Evolutionary conservation across 2,329 filamentous ascomycete genomes (phyloP), one percentile per base, ranked within the genome.

Genomic region (Cryphonectria japonica): DNA sequence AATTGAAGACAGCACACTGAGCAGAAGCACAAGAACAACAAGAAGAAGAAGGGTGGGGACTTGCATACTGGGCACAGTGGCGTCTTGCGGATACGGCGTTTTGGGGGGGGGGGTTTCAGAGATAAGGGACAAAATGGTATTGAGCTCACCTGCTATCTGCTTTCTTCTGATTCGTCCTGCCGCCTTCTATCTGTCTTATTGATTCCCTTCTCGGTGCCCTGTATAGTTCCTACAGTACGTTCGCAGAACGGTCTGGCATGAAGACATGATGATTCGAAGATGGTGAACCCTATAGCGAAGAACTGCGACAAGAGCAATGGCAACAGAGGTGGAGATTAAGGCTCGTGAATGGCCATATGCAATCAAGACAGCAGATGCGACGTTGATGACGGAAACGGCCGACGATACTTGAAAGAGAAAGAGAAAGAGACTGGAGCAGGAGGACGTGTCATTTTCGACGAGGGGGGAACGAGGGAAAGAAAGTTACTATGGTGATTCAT

Each of bases 41-140:
- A n/a, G 29, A 39, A 37, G 61, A 37, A 7, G 34, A 39, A 63
- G 57, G 46, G 37, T 26, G 54, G 67, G 46, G 57, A 26, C n/a
- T 46, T 69, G 67, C 70, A 71, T 71, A 43, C 41, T 52, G 61
- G 43, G 11, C 29, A 32, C 26, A n/a, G 39, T 59, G 70, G 70
- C 46, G 70, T 71, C 62, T 63, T 63, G 29, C 57, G 67, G 59
- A 29, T 60, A 71, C 65, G 70, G 70, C 67, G 70, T 71, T 69
- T 29, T 62, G 67, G 52, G 43, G 37, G 5, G 46, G 37, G 37
- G 37, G 43, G 37, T 46, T 57, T 9, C 54, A 59, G 63, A 71
- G 70, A 71, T 52, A 37, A 16, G 67, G 70, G 46, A 46, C 70
- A 71, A 69, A 71, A 71, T 62, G 70, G 67, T 66, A 67, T 71